Evolutionary conservation across 495 filamentous ascomycete genomes (phyloP).

Genomic region (Sordaria brevicollis): DNA sequence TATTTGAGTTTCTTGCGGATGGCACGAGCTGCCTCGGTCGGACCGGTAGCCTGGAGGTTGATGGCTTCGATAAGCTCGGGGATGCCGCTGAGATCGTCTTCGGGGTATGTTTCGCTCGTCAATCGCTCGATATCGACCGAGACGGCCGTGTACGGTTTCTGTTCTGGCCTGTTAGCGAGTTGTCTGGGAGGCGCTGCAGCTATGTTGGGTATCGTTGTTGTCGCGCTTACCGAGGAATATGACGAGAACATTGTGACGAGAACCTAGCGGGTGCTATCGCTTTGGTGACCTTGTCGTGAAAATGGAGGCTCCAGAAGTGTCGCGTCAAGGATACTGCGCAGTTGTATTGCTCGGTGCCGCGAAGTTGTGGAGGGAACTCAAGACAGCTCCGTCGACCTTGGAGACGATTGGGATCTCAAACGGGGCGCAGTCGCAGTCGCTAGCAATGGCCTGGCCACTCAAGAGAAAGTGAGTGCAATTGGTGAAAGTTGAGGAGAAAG

Average conservation of each 20-base stretch:
- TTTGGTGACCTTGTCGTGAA: background rate
- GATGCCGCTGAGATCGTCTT: conserved; percentile 85
- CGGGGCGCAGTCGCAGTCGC: background rate
- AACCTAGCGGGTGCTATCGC: background rate
- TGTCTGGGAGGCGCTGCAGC: background rate
- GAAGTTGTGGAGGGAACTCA: background rate
- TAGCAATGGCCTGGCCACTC: background rate
- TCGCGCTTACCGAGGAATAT: background rate
- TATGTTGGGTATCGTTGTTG: background rate
- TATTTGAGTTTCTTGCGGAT: conserved; percentile 99
- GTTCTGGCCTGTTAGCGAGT: conserved; percentile 34
- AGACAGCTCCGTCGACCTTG: background rate
- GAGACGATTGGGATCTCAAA: background rate
- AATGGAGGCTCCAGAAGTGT: too few species aligned
- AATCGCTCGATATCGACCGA: conserved; percentile 90
- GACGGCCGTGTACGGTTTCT: conserved; percentile 90
- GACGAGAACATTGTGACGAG: background rate
- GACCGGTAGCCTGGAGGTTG: conserved; percentile 77
- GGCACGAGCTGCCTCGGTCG: conserved; percentile 82
- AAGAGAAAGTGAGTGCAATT: background rate
- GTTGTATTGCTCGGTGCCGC: background rate
- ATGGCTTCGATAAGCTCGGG: conserved; percentile 91
- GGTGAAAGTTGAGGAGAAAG: background rate
- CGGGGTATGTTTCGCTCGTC: conserved; percentile 79
- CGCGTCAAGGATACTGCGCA: background rate